Evolutionary conservation across 305 asterid genomes (phyloP), one percentile per base, ranked within the genome.

Genomic region (Fraxinus floribunda): DNA sequence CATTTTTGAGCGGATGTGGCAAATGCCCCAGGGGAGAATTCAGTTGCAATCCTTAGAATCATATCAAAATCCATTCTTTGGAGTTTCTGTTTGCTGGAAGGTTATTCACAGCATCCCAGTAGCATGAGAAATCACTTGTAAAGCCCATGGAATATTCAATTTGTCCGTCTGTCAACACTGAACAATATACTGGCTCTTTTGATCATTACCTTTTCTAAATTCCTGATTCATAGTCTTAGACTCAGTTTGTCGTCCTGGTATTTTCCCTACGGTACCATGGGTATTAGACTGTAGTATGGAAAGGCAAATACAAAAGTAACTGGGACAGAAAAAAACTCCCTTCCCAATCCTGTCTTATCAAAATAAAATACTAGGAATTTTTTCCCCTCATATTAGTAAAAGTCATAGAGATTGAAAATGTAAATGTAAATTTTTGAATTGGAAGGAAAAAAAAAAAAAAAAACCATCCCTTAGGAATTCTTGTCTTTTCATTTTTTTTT

Each of bases 11-110:
- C 34, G 68, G 64, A 74, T 39, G 80, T 83, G 52, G 7, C 66
- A 60, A 11, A 38, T 38, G 41, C 1, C 36, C 80, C 41, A 20
- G 68, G 35, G 76, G 75, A 26, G 38, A 38, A 52, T 41, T 77
- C 79, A 3, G 38, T 81, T 75, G 81, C 70, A 75, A 57, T 44
- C 24, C 79, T 44, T 1, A 16, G 83, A 80, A 60, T 22, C 9
- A 52, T 76, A 55, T n/a, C 26, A 68, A 49, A 26, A 77, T 64
- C 20, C 75, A 64, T 52, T n/a, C 46, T 78, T 20, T 39, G 22
- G 18, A 70, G 68, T 22, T 64, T 77, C 18, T 30, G 24, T 76
- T 77, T 41, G 41, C 34, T 32, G 72, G 49, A 70, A 64, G 57
- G 20, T 66, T 44, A 68, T 70, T 72, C 18, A 24, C 10, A 34